Evolutionary conservation across 306 rosid genomes (phyloP).

Genomic region (Casuarina equisetifolia): DNA sequence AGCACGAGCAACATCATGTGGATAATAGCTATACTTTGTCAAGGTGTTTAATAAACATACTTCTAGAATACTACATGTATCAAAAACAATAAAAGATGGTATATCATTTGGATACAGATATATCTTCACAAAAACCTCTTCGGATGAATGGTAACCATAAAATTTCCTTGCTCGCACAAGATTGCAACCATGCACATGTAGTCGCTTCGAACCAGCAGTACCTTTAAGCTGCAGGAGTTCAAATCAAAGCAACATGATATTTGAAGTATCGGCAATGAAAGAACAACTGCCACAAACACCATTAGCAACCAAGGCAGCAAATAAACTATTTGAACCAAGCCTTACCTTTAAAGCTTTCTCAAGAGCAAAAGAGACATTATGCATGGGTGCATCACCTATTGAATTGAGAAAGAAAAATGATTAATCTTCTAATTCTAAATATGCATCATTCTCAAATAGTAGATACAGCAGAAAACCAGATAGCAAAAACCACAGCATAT

Average conservation of each 20-base stretch:
- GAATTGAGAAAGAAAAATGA: constrained; percentile 20
- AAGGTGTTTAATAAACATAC: constrained; percentile 44
- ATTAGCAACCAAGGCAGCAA: constrained; percentile 14
- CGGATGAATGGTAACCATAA: constrained; percentile 84
- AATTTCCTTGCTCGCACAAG: constrained; percentile 82
- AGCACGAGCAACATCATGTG: constrained; percentile 87
- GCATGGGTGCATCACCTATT: constrained; percentile 61
- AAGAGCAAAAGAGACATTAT: constrained; percentile 54
- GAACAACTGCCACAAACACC: constrained; percentile 12
- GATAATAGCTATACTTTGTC: constrained; percentile 76
- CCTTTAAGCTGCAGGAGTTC: constrained; percentile 64
- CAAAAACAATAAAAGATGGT: neutral
- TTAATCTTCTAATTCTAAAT: neutral
- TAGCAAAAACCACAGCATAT: neutral
- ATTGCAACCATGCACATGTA: constrained; percentile 82
- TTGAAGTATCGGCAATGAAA: constrained; percentile 5
- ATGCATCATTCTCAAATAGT: constrained; percentile 1
- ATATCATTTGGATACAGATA: constrained; percentile 72
- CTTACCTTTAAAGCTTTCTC: constrained; percentile 91
- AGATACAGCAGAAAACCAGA: constrained; percentile 13
- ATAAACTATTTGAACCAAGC: constrained; percentile 25
- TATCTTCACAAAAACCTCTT: constrained; percentile 85
- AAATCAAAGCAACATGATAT: constrained; percentile 1
- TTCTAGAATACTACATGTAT: neutral
- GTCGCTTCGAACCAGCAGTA: constrained; percentile 59